Conservation (phyloP, 2,329 filamentous ascomycete genomes). For the Diaporthe citrichinensis region DNA sequence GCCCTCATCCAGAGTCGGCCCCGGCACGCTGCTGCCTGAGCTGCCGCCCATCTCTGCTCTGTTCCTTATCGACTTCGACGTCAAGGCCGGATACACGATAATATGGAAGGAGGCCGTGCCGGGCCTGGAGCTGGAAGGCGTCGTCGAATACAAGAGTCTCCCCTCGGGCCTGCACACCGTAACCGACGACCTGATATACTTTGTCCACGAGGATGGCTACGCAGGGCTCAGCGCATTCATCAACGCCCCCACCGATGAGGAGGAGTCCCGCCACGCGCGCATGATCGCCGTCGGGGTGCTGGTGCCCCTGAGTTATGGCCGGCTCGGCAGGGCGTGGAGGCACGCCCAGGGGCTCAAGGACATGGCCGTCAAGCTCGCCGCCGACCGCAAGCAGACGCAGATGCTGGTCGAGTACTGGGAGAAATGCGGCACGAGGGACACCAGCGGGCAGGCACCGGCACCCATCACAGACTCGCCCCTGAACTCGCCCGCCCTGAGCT, state of each 20-base stretch:
- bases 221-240: constrained; percentile 94
- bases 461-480: constrained; percentile 63
- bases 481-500: constrained; percentile 65
- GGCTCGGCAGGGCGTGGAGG: constrained; percentile 89
- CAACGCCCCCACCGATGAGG: constrained; percentile 83
- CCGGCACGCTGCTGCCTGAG: constrained; percentile 57
- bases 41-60: constrained; percentile 79
- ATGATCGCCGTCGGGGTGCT: constrained; percentile 94
- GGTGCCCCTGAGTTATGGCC: constrained; percentile 87
- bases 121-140: constrained; percentile 82
- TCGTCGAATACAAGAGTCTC: constrained; percentile 96
- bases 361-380: constrained; percentile 79
- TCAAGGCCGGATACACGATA: constrained; percentile 92
- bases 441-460: constrained; percentile 50
- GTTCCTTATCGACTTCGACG: constrained; percentile 92
- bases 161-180: constrained; percentile 95
- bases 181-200: constrained; percentile 91
- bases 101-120: constrained; percentile 84
- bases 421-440: constrained; percentile 63
- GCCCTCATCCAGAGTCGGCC: constrained; percentile 36
- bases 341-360: constrained; percentile 83
- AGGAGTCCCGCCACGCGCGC: constrained; percentile 84
- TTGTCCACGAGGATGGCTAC: constrained; percentile 83
- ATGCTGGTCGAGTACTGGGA: constrained; percentile 87
- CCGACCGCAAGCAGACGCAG: constrained; percentile 73